Evolutionary conservation across 176 grass and related monocot genomes (phyloP), one percentile per base, ranked within the genome.

Genomic region (Alloteropsis semialata): DNA sequence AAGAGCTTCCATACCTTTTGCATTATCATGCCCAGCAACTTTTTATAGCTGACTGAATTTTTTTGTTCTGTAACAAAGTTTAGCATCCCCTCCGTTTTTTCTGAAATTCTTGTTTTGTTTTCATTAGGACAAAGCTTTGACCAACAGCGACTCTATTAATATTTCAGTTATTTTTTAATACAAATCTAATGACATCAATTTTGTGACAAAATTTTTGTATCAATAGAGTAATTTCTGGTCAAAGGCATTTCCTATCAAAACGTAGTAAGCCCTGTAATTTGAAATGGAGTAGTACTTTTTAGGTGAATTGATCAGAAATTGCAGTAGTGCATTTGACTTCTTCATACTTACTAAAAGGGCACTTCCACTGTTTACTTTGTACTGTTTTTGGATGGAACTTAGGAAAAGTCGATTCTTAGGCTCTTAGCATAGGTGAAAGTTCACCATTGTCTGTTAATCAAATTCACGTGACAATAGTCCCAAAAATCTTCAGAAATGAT

Each of bases 241-340:
- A 55, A 55, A 55, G 21, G 53, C 8, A 10, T 55, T 7, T n/a
- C 22, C 53, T n/a, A 24, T n/a, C 3, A 8, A 55, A 55, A n/a
- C 8, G 8, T 10, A 55, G 24, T 10, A n/a, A 55, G 8, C 53
- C 53, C 24, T 55, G 53, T 55, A 55, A 55, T 55, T n/a, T 55
- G 2, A 55, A 55, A n/a, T 10, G 8, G 53, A 22, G 50, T 1
- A 55, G 21, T 55, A 55, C 16, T 36, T 65, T 78, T 84, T 79
- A 61, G 18, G 21, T 14, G 25, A 62, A 34, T 70, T 53, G 39
- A 84, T 74, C 10, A 67, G 53, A 41, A 30, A 66, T 48, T 86
- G 10, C 25, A 72, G 38, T 83, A 53, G 62, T 32, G 39, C 18
- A 45, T 57, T 78, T 83, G 39, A 78, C 1, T 49, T 90, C 68